These are phyloP conservation scores for Tetrastigma voinierianum DNA, from an alignment of 164 flowering plant genomes.

Conservation along the genomic window DNA sequence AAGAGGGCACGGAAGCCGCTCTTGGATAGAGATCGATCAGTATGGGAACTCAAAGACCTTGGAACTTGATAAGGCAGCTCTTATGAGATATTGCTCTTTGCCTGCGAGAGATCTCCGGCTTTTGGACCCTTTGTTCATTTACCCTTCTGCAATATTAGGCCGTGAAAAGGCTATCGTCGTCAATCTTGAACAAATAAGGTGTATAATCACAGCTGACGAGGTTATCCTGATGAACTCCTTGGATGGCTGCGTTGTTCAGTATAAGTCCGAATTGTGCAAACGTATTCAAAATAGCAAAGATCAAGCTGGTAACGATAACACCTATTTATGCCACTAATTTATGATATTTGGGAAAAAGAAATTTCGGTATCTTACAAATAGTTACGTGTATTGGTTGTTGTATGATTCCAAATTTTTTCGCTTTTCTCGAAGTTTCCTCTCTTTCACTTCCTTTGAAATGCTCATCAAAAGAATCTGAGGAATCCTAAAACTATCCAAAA, in stretches of 20 bases:
- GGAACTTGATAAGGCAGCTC: constrained; percentile 76
- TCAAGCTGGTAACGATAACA: constrained; percentile 49
- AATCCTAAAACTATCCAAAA: neutral
- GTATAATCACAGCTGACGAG: constrained; percentile 92
- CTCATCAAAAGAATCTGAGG: neutral
- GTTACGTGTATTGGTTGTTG: neutral
- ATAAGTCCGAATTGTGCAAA: constrained; percentile 68
- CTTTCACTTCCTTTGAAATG: neutral
- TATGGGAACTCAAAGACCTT: constrained; percentile 57
- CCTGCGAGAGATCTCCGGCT: constrained; percentile 94
- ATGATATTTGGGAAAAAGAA: neutral
- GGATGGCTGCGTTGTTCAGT: constrained; percentile 75
- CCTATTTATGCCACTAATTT: neutral
- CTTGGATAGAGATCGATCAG: constrained; percentile 86
- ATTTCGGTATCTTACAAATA: neutral
- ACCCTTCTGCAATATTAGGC: constrained; percentile 85
- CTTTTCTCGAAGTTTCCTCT: neutral
- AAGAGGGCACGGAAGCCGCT: constrained; percentile 84
- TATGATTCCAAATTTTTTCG: too few relatives aligned
- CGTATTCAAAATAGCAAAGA: constrained; percentile 69
- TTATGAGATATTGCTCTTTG: constrained; percentile 83
- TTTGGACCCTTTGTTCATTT: constrained; percentile 91
- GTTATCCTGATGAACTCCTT: constrained; percentile 87
- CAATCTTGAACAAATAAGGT: constrained; percentile 88
- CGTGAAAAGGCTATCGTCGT: constrained; percentile 94